These are phyloP conservation scores for Dovyalis caffra DNA, from an alignment of 345 rosid species.

Conservation along the genomic window DNA sequence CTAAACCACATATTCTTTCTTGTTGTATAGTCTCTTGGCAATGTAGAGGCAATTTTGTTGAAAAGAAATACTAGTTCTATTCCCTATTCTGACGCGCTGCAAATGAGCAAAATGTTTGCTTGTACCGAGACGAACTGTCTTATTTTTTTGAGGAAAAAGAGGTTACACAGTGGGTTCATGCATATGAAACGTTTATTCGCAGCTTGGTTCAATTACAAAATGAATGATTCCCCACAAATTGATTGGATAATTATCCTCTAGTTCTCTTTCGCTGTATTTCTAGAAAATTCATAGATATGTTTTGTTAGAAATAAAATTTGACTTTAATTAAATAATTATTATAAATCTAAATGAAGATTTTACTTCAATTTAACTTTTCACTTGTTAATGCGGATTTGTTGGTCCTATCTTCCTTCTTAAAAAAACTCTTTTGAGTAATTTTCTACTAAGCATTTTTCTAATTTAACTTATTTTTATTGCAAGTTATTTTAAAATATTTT, in stretches of 20 bases:
- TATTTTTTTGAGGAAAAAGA: neutral
- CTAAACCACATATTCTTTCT: slow-evolving; percentile 15
- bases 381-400: too few species aligned
- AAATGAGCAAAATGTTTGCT: neutral
- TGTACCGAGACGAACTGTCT: neutral
- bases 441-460: neutral
- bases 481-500: neutral
- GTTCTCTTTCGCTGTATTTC: neutral
- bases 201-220: neutral
- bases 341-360: too few species aligned
- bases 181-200: neutral
- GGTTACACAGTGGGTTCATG: too few species aligned
- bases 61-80: neutral
- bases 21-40: slow-evolving; percentile 29
- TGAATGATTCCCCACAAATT: neutral
- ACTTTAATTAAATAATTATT: too few species aligned
- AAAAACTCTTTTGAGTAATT: too few species aligned
- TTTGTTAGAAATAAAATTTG: too few species aligned
- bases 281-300: too few species aligned
- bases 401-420: too few species aligned
- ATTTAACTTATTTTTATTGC: neutral
- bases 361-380: too few species aligned
- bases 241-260: neutral
- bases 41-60: slow-evolving; percentile 26
- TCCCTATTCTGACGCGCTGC: neutral